Percentiles rank a stretch among this genome's conserved stretches.
phyloP scores from a whole-genome alignment of 1,284 basidiomycete genomes.

The Melanopsichium pennsylvanicum region DNA sequence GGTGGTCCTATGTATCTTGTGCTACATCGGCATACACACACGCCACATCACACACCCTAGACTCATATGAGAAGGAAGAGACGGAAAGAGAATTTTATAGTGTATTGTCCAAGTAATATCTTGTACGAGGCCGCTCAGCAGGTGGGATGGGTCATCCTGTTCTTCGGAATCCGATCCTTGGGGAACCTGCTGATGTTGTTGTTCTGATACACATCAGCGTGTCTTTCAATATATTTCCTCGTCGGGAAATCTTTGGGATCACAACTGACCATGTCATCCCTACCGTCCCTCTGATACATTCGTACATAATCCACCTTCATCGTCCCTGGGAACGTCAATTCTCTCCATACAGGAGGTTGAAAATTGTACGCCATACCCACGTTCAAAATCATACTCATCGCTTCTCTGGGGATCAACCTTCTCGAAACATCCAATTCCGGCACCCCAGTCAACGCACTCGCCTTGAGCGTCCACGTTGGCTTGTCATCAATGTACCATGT shows the following conservation, averaged over 20 bases:
- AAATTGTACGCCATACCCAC: slow-evolving; percentile 55
- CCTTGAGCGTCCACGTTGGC: slow-evolving; percentile 52
- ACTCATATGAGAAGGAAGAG: no score
- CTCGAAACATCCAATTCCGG: slow-evolving; percentile 37
- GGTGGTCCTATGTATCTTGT: no score
- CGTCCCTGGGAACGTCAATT: slow-evolving; percentile 29
- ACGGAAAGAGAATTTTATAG: no score
- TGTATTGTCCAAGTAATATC: no score
- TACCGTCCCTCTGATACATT: slow-evolving; percentile 51
- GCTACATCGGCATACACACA: no score
- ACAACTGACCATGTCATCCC: slow-evolving; percentile 27
- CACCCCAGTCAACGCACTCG: slow-evolving; percentile 18
- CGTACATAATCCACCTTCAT: slow-evolving; percentile 49
- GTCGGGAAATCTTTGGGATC: slow-evolving; percentile 55
- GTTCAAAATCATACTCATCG: slow-evolving; percentile 55
- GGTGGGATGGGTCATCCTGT: slow-evolving; percentile 14
- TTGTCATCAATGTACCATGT: slow-evolving; percentile 59
- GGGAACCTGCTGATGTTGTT: slow-evolving; percentile 53
- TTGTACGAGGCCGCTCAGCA: slow-evolving; percentile 7
- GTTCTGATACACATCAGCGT: slow-evolving; percentile 57
- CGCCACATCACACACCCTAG: no score
- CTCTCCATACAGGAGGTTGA: slow-evolving; percentile 40
- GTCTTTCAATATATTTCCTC: slow-evolving; percentile 51
- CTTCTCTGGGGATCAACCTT: slow-evolving; percentile 52
- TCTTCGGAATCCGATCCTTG: slow-evolving; percentile 48